Percentiles rank a stretch among this genome's conserved stretches.
phyloP scores from a whole-genome alignment of 83 land plant genomes.

The Larix sibirica region DNA sequence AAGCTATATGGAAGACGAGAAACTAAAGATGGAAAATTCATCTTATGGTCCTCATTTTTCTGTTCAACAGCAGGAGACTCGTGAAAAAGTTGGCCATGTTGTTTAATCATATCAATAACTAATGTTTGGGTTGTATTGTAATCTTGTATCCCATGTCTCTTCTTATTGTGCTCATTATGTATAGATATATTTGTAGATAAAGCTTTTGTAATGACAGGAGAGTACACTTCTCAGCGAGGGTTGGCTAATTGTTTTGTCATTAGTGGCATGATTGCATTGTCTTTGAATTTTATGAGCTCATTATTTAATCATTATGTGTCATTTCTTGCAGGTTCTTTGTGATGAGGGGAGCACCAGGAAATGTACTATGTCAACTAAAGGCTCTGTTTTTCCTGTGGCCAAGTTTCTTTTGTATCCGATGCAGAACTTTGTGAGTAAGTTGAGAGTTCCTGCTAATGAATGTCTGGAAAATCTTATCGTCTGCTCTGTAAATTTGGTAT shows the following conservation, averaged over 20 bases:
- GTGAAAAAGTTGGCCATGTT: neutral
- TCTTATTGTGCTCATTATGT: neutral
- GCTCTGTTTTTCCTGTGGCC: neutral
- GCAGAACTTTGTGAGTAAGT: constrained; percentile 8
- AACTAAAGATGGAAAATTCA: constrained; percentile 8
- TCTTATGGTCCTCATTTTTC: neutral
- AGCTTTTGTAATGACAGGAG: neutral
- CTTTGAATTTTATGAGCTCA: neutral
- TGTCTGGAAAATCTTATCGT: neutral
- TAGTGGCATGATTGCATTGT: neutral
- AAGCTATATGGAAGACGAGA: neutral
- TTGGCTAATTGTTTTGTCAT: neutral
- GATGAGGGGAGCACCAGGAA: neutral
- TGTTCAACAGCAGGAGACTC: neutral
- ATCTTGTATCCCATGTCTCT: neutral
- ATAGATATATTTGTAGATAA: neutral
- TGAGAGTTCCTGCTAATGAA: constrained; percentile 6
- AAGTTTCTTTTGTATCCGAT: constrained; percentile 5
- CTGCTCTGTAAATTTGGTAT: no score
- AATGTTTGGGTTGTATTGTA: neutral
- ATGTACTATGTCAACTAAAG: neutral
- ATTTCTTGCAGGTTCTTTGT: constrained; percentile 1
- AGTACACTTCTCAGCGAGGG: neutral
- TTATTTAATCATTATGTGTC: neutral
- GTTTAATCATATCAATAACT: neutral